Evolutionary conservation across 305 asterid species (phyloP).

Genomic region (Solanum chacoense): DNA sequence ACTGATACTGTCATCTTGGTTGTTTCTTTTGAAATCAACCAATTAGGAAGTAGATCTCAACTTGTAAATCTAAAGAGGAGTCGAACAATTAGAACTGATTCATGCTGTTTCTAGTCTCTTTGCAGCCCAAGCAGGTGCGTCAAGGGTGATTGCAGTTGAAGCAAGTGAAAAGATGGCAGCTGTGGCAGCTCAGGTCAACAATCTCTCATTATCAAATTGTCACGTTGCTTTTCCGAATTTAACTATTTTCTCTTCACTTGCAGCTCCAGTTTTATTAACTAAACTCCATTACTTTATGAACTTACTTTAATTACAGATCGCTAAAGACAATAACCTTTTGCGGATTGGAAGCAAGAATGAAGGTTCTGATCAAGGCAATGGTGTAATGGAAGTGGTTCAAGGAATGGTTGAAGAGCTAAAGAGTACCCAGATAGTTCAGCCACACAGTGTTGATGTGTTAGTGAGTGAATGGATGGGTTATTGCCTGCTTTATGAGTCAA

Average conservation of each 20-base stretch:
- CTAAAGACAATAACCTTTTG: constrained; percentile 56
- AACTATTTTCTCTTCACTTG: background rate
- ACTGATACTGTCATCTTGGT: background rate
- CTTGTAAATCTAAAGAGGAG: background rate
- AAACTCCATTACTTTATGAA: background rate
- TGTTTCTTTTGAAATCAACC: background rate
- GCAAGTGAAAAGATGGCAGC: constrained; percentile 91
- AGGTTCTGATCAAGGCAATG: constrained; percentile 16
- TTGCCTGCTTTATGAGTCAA: constrained; percentile 87
- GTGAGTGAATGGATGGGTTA: constrained; percentile 99
- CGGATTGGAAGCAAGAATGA: constrained; percentile 15
- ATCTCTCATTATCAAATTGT: background rate
- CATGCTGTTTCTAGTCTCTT: constrained; percentile 50
- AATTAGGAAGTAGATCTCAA: background rate
- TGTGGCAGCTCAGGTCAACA: constrained; percentile 67
- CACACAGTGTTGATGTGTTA: constrained; percentile 69
- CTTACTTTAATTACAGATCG: constrained; percentile 32
- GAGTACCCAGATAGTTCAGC: constrained; percentile 27
- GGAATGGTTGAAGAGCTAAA: constrained; percentile 86
- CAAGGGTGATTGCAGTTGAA: constrained; percentile 76
- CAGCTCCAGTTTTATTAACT: background rate
- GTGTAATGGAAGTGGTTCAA: constrained; percentile 60
- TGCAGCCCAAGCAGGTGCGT: constrained; percentile 95
- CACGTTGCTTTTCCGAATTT: background rate
- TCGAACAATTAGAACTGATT: background rate